Evolutionary conservation across 441 rosid species (phyloP), one percentile per base, ranked within the genome.

Genomic region (Gossypium gossypioides): DNA sequence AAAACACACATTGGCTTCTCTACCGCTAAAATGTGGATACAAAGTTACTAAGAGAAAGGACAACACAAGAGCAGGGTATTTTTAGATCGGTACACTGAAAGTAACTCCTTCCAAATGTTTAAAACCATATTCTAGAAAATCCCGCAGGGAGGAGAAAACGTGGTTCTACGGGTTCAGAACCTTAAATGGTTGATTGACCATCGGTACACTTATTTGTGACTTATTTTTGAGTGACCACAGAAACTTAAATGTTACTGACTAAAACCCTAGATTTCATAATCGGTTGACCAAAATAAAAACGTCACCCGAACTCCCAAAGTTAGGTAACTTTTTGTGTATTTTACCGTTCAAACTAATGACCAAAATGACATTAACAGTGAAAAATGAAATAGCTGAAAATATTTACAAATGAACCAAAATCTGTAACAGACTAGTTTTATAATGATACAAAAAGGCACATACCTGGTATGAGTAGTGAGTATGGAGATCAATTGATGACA

Each of bases 381-480:
- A 15, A 27, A 15, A 25, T 4, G 8, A 68, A 27, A 15, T 25
- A 67, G 16, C 44, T 50, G 24, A 50, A 58, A 25, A 58, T 0
- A 48, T 25, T 68, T 68, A 50, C 44, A 68, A 50, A 24, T 65
- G 37, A 46, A 18, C 22, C 34, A 46, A 37, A 37, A 65, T 65
- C 18, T 44, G 6, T 65, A 65, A 6, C 6, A 48, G 57, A 12
- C 6, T 48, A 48, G 1, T 24, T 44, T 64, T 51, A 55, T 34
- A 77, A 29, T 25, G 42, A 64, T 46, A 68, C 27, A 52, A 32
- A 48, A 15, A 73, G 48, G 67, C 51, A 77, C 42, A 27, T 71
- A 90, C 97, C 96, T 94, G 97, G 79, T 94, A 94, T 10, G 99
- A 89, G 80, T 92, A 94, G 80, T 94, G 99, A 37, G 99, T 92